Base-by-base conservation (phyloP, 441 rosid genomes). In the Bruguiera hainesii region DNA sequence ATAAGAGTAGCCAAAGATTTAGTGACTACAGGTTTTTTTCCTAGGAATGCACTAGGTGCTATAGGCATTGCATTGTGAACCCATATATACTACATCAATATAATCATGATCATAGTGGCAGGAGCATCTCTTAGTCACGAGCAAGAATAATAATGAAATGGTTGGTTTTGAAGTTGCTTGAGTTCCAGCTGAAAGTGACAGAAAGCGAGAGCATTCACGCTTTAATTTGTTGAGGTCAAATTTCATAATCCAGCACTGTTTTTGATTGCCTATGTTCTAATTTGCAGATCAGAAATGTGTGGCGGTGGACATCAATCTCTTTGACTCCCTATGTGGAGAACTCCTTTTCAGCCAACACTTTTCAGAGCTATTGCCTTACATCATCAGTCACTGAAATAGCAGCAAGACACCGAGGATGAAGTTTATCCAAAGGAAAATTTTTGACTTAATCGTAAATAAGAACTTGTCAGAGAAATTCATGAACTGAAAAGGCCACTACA, bases 141-240 rank as follows among this genome's bases (percentile, higher is more conserved):
- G 35, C 3, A 25, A 65, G 35, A 15, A 8, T 1, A 65, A 35
- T 35, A 25, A 35, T 37, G 51, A 21, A n/a, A 15, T 50, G 26
- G n/a, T 13, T 64, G 37, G 46, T n/a, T 51, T 51, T 0, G 20
- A 51, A 51, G 28, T 21, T 13, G 66, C n/a, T 20, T 39, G 52
- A 66, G 19, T 56, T 57, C 26, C 55, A 57, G 19, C 28, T 56
- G 55, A 28, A 18, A 66, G 42, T 66, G 53, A 57, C 19, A 19
- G 42, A 56, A 21, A 23, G n/a, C 60, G 35, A 59, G 21, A 35
- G 50, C 16, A 26, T 65, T 55, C 33, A 15, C 25, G 25, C 18
- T 23, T 64, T 28, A 26, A 35, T 37, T 37, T 37, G 46, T 37
- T 11, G 18, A 25, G 51, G 33, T 26, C 29, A 46, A 30, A 66